These are phyloP conservation scores for Acanthamoeba divionensis DNA, from an alignment of 208 protist genomes.

Conservation along the genomic window DNA sequence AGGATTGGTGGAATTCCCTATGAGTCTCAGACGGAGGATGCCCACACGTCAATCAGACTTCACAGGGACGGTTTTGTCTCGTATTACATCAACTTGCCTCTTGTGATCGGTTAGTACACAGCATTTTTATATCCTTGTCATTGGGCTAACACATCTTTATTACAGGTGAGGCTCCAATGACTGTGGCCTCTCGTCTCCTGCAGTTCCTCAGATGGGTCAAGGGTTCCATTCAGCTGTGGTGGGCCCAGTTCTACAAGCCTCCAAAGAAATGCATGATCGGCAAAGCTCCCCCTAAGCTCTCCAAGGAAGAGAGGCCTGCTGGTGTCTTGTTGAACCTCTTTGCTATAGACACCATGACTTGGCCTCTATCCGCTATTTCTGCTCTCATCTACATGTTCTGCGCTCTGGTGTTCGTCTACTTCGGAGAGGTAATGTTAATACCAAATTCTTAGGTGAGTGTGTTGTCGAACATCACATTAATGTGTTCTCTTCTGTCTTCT, in stretches of 20 bases:
- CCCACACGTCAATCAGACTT: slow-evolving; percentile 43
- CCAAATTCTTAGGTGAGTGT: no score
- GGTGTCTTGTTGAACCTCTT: background rate
- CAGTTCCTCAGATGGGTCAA: slow-evolving; percentile 49
- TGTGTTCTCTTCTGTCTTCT: no score
- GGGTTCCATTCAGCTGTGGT: slow-evolving; percentile 52
- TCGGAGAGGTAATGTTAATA: no score
- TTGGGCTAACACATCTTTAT: no score
- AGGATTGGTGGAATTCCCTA: slow-evolving; percentile 27
- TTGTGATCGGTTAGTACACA: background rate
- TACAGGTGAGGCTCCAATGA: slow-evolving; percentile 16
- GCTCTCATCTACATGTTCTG: slow-evolving; percentile 49
- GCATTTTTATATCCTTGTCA: no score
- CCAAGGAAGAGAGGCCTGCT: background rate
- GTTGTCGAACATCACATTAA: no score
- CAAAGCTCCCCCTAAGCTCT: background rate
- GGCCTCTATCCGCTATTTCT: slow-evolving; percentile 28
- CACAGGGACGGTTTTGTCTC: slow-evolving; percentile 22
- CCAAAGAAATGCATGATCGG: background rate
- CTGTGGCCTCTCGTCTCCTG: slow-evolving; percentile 1
- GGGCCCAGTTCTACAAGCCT: slow-evolving; percentile 23
- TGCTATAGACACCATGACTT: slow-evolving; percentile 48
- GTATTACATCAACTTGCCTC: slow-evolving; percentile 48
- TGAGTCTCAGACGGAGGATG: slow-evolving; percentile 45
- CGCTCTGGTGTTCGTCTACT: slow-evolving; percentile 44